Base-by-base conservation (phyloP, 75 land plant genomes). In the Pinus taeda region DNA sequence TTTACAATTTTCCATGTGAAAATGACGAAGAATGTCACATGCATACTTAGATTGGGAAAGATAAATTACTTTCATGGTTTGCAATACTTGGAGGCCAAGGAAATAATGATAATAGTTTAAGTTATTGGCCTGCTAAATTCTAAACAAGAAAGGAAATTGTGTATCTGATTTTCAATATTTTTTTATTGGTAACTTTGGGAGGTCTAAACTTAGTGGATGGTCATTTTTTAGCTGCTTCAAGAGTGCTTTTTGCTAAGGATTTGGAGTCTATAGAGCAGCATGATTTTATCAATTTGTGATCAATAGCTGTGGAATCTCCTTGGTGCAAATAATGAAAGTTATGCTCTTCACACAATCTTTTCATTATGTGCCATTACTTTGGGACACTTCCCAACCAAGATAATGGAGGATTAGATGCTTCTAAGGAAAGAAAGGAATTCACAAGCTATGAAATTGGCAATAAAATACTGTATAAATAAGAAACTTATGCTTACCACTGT, bases 191-290 rank as follows among this genome's bases (percentile, higher is more conserved):
- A 20, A 85, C 71, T 22, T 66, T 96, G 64, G 98, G 98, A 83
- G 99, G 93, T 66, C 66, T 87, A 6, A 88, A 90, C n/a, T 49
- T 90, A 57, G 86, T 96, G 5, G 99, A 96, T 58, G 95, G 97
- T 29, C 93, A 98, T 4, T 75, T 96, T 33, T 81, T 96, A 61
- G 97, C 93, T 22, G 95, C 93, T 9, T 70, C 94, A 57, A 81
- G 99, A 81, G 81, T 96, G 20, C 82, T 94, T 49, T 85, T 90
- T 55, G 81, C 92, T 12, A 71, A 59, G 60, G 89, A 86, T 60
- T 26, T 26, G 18, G 84, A 82, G 77, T 18, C 73, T 9, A 84
- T 88, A n/a, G 30, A 81, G 26, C 77, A 82, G 74, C 67, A 81
- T 36, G 79, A 80, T 64, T 58, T 89, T 53, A 36, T 30, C 57